Evolutionary conservation across 768 basidiomycete genomes (phyloP).

Genomic region (Albatrellus ellisii): DNA sequence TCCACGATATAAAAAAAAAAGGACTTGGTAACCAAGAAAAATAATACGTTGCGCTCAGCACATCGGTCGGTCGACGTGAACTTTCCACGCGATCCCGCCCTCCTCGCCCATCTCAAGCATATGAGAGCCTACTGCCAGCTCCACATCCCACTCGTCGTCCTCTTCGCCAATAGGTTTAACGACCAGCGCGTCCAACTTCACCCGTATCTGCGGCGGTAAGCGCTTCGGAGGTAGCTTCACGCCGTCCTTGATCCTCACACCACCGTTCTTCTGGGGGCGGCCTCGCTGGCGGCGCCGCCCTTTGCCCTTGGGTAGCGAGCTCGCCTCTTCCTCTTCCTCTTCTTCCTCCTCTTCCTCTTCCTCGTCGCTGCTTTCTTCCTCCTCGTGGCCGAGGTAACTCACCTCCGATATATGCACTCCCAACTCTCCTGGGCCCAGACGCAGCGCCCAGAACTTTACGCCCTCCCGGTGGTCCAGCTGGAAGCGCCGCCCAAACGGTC

Average conservation of each 20-base stretch:
- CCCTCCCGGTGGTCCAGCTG: constrained; percentile 54
- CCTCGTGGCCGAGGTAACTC: constrained; percentile 40
- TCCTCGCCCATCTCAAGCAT: constrained; percentile 59
- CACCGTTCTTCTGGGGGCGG: not conserved
- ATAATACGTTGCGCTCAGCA: no score
- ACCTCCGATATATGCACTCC: constrained; percentile 41
- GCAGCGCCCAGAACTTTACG: constrained; percentile 61
- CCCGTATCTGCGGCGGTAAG: constrained; percentile 23
- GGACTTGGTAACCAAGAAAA: not conserved
- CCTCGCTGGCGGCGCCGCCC: not conserved
- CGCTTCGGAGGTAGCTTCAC: constrained; percentile 19
- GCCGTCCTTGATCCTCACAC: constrained; percentile 20
- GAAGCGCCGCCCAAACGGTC: constrained; percentile 46
- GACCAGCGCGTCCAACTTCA: constrained; percentile 44
- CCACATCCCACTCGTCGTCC: constrained; percentile 47
- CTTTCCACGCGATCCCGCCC: constrained; percentile 57
- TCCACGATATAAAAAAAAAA: not conserved
- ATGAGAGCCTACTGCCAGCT: constrained; percentile 37
- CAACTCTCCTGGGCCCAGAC: constrained; percentile 44
- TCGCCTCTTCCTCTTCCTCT: constrained; percentile 29
- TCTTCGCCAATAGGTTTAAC: constrained; percentile 32
- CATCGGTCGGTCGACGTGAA: constrained; percentile 37
- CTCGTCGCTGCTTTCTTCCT: constrained; percentile 45
- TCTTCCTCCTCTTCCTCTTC: constrained; percentile 39
- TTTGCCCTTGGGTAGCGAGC: constrained; percentile 21